Percentiles rank a stretch among this genome's conserved stretches.
These are phyloP conservation scores for Phialemonium atrogriseum DNA, from an alignment of 2,329 filamentous ascomycete genomes.

Conservation along the genomic window DNA sequence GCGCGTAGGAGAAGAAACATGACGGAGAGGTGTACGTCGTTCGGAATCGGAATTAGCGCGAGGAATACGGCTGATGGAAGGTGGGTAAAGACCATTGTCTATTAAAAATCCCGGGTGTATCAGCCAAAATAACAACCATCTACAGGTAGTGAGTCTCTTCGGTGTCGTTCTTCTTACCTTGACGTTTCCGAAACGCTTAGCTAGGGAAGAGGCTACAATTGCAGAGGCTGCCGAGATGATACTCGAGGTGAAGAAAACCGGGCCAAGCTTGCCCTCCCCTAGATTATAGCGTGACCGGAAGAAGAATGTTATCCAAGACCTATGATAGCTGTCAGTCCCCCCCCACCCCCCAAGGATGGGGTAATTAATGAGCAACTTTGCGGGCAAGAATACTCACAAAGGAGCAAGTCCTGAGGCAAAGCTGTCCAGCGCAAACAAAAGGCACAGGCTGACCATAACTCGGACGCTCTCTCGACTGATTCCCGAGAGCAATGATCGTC, in stretches of 20 bases:
- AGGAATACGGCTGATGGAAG: slow-evolving; percentile 61
- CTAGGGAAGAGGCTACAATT: slow-evolving; percentile 44
- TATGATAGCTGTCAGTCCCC: slow-evolving; percentile 31
- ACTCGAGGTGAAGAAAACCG: slow-evolving; percentile 45
- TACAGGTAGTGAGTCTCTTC: slow-evolving; percentile 10
- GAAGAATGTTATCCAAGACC: slow-evolving; percentile 51
- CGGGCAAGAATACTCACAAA: too few relatives aligned
- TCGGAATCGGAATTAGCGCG: slow-evolving; percentile 37
- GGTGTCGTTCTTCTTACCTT: slow-evolving; percentile 53
- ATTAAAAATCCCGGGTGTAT: too few relatives aligned
- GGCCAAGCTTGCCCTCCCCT: slow-evolving; percentile 40
- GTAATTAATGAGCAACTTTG: too few relatives aligned
- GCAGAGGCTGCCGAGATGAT: slow-evolving; percentile 43
- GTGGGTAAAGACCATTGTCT: slow-evolving; percentile 71
- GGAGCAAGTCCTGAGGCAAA: slow-evolving; percentile 64
- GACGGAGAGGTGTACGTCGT: slow-evolving; percentile 19
- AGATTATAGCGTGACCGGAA: slow-evolving; percentile 41
- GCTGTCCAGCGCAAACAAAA: slow-evolving; percentile 61
- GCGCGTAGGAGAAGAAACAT: slow-evolving; percentile 54
- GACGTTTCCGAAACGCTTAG: slow-evolving; percentile 51
- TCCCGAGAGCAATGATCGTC: slow-evolving; percentile 39
- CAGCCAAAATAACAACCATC: too few relatives aligned
- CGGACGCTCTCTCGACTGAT: slow-evolving; percentile 48
- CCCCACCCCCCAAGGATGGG: slow-evolving; percentile 23
- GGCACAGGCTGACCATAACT: slow-evolving; percentile 52